phyloP scores from a whole-genome alignment of 768 basidiomycete species.

The Filobasidium wieringae region DNA sequence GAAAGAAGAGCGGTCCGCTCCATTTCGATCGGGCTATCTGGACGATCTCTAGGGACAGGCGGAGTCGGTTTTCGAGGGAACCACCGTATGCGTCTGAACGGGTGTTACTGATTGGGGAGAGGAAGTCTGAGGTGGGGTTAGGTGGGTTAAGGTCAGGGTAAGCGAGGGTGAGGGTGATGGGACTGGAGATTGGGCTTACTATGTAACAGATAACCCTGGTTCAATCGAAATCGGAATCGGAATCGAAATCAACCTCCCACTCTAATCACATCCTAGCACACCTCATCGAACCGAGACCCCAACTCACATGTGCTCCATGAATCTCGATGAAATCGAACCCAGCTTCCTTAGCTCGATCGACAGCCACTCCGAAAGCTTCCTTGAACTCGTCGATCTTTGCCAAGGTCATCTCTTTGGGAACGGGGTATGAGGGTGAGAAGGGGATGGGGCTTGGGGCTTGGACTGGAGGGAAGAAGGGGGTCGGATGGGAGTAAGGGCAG shows the following conservation, averaged over 20 bases:
- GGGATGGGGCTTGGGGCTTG: conserved; percentile 52
- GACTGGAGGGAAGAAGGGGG: conserved; percentile 48
- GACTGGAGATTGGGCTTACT: conserved; percentile 2
- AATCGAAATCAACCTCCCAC: neutral
- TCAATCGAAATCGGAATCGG: conserved; percentile 37
- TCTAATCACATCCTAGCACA: neutral
- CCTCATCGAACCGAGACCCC: too few relatives aligned
- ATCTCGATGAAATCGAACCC: conserved; percentile 46
- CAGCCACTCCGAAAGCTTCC: conserved; percentile 46
- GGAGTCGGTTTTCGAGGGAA: conserved; percentile 58
- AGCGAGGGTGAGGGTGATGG: too few relatives aligned
- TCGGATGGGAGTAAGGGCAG: too few relatives aligned
- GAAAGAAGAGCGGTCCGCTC: conserved; percentile 62
- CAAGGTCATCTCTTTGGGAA: conserved; percentile 52
- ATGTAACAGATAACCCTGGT: conserved; percentile 42
- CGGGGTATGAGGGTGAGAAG: conserved; percentile 47
- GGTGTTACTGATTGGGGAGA: conserved; percentile 62
- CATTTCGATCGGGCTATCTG: conserved; percentile 49
- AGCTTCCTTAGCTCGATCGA: conserved; percentile 41
- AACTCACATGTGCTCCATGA: conserved; percentile 27
- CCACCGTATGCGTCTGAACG: conserved; percentile 66
- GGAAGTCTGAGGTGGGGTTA: conserved; percentile 41
- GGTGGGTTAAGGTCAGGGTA: neutral
- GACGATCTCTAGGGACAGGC: conserved; percentile 53
- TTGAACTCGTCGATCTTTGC: conserved; percentile 50